Base-by-base conservation (phyloP, 805 yeast genomes). In the Metschnikowia amazonensis region DNA sequence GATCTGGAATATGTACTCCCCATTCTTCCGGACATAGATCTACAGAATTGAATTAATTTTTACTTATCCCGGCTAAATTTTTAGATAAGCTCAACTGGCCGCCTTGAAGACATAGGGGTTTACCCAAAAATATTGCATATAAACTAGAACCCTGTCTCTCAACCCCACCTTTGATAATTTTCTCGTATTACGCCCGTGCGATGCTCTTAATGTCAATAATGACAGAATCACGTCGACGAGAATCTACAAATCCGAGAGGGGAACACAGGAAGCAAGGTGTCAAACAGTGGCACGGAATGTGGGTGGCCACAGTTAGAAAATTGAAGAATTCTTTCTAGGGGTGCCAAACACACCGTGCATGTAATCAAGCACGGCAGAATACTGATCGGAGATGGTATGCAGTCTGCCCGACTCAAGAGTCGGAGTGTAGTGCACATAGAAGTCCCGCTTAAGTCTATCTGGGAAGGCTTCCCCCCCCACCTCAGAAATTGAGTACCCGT, bases 1-100 rank as follows among this genome's bases (percentile, higher is more conserved):
- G 56, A 72, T 85, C 6, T 80, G 86, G 75, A 80, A 80, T 55
- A 76, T 74, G 48, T 85, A 84, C 59, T 76, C 78, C 5, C 62
- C 57, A 9, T 68, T 61, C 38, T 66, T 67, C 51, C 48, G 58
- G 28, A 28, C 30, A 27, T 46, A 35, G 25, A 18, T 28, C 25
- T 35, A 11, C 20, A 11, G 38, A 14, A 10, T n/a, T 13, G 16
- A 34, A 20, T 8, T 8, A 25, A n/a, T 4, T 17, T 11, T 32
- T n/a, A 17, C 35, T 2, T 4, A n/a, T 23, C 5, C n/a, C 17
- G 13, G 2, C 14, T 25, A 20, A 11, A 14, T 11, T 16, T 35
- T 20, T 20, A 10, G 10, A 16, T 18, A 29, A 16, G 18, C 17
- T 6, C 18, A 6, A n/a, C 9, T 13, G 14, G 31, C 35, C 14